Evolutionary conservation across 306 rosid species (phyloP), one percentile per base, ranked within the genome.

Genomic region (Cucurbita pepo): DNA sequence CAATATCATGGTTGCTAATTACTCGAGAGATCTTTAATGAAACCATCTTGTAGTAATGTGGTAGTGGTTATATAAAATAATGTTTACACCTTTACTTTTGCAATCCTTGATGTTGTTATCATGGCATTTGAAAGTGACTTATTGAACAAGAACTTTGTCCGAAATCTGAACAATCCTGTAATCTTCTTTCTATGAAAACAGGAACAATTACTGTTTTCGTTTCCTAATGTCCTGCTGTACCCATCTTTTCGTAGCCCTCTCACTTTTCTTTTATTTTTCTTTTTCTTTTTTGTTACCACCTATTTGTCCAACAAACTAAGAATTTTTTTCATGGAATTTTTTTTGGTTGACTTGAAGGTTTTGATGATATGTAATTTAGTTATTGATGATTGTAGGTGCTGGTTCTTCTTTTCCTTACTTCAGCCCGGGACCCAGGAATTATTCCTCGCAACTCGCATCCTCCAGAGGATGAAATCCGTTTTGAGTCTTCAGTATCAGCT

Each of bases 401-500:
- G 91, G 86, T 82, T 78, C 91, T 90, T 86, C 98, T 92, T 77
- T 84, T 83, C 83, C 88, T 90, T 81, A 88, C 98, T 83, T 92
- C 98, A 59, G 87, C 96, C 22, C 88, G 88, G 79, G 98, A 92
- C 81, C 98, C 98, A 21, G 98, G 96, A 69, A 84, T 92, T n/a
- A 81, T 92, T 77, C 96, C 98, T 12, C 85, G 96, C 64, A 92
- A 88, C 77, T 81, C 84, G 64, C 96, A 92, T 83, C 98, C 98
- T 60, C 96, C 96, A 14, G 96, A 92, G 81, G 96, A 90, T 71
- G 98, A 85, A 69, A 81, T 86, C 48, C 96, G 87, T 51, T 85
- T 85, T 43, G 95, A 92, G 40, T 30, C 88, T 50, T 80, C 93
- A 1, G 84, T 83, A 54, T 77, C 92, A 9, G 59, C 69, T 51